Evolutionary conservation across 2,329 filamentous ascomycete genomes (phyloP).

Genomic region (Diatrype stigma): DNA sequence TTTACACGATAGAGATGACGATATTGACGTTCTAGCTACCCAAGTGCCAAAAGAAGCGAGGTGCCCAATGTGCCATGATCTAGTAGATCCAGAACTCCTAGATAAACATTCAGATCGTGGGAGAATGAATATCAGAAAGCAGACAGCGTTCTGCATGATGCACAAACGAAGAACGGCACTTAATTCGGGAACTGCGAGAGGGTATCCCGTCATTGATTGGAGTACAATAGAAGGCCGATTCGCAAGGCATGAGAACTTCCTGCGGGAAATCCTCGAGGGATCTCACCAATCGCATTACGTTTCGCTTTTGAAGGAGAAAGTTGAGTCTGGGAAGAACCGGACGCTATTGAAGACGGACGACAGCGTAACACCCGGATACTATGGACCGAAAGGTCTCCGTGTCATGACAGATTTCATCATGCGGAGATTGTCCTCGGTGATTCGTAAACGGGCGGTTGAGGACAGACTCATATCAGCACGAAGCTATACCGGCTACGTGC

Average conservation of each 20-base stretch:
- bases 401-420: constrained; percentile 70
- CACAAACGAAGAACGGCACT: constrained; percentile 56
- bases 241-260: constrained; percentile 44
- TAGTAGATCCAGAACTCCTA: constrained; percentile 54
- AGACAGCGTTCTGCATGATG: constrained; percentile 59
- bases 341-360: constrained; percentile 56
- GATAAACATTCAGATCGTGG: constrained; percentile 44
- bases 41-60: constrained; percentile 21
- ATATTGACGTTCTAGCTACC: constrained; percentile 11
- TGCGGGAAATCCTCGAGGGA: constrained; percentile 60
- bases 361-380: constrained; percentile 72
- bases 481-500: constrained; percentile 65
- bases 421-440: constrained; percentile 49
- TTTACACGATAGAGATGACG: constrained; percentile 13
- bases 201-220: constrained; percentile 74
- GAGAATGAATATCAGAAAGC: constrained; percentile 52
- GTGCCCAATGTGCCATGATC: constrained; percentile 65
- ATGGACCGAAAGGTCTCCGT: constrained; percentile 69
- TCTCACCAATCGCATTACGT: constrained; percentile 55
- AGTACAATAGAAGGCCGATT: constrained; percentile 55
- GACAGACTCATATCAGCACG: constrained; percentile 64
- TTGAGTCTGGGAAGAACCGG: constrained; percentile 54
- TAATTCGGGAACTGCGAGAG: constrained; percentile 42
- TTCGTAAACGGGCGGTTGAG: constrained; percentile 58
- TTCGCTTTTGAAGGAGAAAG: constrained; percentile 47